Base-by-base conservation (phyloP, 495 filamentous ascomycete genomes). In the Chlorociboria aeruginascens region DNA sequence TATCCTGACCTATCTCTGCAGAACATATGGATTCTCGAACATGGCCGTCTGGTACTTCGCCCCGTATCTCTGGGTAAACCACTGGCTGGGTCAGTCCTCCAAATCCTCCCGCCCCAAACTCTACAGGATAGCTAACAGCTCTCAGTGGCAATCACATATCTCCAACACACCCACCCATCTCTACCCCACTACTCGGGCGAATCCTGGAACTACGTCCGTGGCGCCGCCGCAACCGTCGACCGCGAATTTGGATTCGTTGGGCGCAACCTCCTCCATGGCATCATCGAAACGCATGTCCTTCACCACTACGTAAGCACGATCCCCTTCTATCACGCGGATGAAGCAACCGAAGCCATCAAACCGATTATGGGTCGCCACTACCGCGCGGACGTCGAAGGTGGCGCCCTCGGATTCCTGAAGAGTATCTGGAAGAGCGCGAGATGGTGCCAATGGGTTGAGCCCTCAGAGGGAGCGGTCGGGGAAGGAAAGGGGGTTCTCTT, bases 1-100 rank as follows among this genome's bases (percentile, higher is more conserved):
- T 28, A 66, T 60, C 36, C 65, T 77, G 17, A 64, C 83, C 44
- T 78, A 78, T 54, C 68, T 77, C 52, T 63, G 82, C 54, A 74
- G 79, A 63, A 86, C 66, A 43, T 95, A 79, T 56, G 90, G 93
- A 61, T 89, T 80, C 76, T 59, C 72, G 53, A 95, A 94, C 67
- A 69, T 97, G 58, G 66, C 83, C 28, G 82, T 98, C 36, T 97
- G 92, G 89, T 98, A 97, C 66, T 79, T 85, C 60, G 59, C 93
- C 48, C 92, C 92, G 8, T 98, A 96, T 64, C 70, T 97, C 53
- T 96, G 90, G 90, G 92, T 97, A 20, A 94, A 98, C 77, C 90
- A 97, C 78, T 98, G 92, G 83, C 78, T 88, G 45, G 81, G 81
- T 83, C 77, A 70, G 79, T 69, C 42, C 14, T 13, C 20, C 17